phyloP scores from a whole-genome alignment of 129 eudicot species.

The Calendula officinalis region DNA sequence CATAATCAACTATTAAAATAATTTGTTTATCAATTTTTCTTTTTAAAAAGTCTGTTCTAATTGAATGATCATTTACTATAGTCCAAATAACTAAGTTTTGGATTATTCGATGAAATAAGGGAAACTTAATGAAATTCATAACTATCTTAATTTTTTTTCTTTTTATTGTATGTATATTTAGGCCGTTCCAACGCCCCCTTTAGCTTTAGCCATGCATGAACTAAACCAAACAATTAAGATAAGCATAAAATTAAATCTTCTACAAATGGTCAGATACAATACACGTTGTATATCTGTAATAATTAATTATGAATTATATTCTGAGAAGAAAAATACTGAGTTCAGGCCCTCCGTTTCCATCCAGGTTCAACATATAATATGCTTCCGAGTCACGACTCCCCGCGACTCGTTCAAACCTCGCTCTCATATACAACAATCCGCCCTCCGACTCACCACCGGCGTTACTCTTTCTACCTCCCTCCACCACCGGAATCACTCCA shows the following conservation, averaged over 20 bases:
- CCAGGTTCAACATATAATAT: conserved; percentile 91
- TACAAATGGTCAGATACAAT: too few relatives aligned
- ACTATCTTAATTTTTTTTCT: background rate
- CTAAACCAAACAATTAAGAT: background rate
- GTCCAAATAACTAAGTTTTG: background rate
- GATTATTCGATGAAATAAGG: conserved; percentile 1
- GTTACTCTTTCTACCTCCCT: conserved; percentile 35
- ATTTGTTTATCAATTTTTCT: too few relatives aligned
- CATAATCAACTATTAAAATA: too few relatives aligned
- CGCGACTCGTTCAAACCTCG: conserved; percentile 84
- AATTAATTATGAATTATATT: conserved; percentile 9
- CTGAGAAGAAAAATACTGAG: conserved; percentile 80
- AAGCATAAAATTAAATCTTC: background rate
- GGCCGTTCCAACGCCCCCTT: too few relatives aligned
- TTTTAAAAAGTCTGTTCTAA: too few relatives aligned
- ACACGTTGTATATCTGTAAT: too few relatives aligned
- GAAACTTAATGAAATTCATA: background rate
- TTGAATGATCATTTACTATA: too few relatives aligned
- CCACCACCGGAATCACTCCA: conserved; percentile 91
- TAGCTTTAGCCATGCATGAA: too few relatives aligned
- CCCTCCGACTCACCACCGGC: conserved; percentile 46
- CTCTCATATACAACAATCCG: conserved; percentile 92
- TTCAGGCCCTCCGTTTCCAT: conserved; percentile 81
- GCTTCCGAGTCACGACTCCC: conserved; percentile 98
- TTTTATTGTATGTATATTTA: too few relatives aligned